These are phyloP conservation scores for Blastomyces emzantsi DNA, from an alignment of 2,329 filamentous ascomycete genomes.

Conservation along the genomic window DNA sequence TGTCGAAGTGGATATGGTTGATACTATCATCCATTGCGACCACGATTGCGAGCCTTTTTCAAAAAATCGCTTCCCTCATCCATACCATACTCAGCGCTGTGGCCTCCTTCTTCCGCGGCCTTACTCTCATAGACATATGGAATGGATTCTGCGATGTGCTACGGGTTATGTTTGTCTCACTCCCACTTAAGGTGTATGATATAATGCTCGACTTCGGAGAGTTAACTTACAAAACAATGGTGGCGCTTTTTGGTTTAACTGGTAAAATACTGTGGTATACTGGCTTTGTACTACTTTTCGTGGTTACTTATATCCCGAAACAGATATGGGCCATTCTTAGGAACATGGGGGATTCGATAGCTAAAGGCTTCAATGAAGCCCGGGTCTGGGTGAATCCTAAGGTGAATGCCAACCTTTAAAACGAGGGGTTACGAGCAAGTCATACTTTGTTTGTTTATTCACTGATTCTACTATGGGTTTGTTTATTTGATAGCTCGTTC, in stretches of 20 bases:
- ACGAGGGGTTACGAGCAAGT: not conserved
- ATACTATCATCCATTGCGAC: not conserved
- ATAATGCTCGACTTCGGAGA: not conserved
- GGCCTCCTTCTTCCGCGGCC: conserved; percentile 6
- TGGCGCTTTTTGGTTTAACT: not conserved
- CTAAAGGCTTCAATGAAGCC: not conserved
- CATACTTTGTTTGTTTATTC: not conserved
- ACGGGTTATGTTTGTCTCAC: not conserved
- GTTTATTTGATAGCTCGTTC: not conserved
- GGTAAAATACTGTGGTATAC: conserved; percentile 7
- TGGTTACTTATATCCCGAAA: conserved; percentile 1
- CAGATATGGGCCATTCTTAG: conserved; percentile 1
- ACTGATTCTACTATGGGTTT: too few relatives aligned
- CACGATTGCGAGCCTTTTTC: not conserved
- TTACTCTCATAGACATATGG: conserved; percentile 6
- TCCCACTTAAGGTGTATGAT: conserved; percentile 4
- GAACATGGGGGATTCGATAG: conserved; percentile 3
- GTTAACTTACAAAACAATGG: not conserved
- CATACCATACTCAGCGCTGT: conserved; percentile 5
- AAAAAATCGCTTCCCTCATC: not conserved
- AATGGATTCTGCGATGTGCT: conserved; percentile 7
- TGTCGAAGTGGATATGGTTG: conserved; percentile 2
- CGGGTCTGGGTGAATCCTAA: conserved; percentile 8
- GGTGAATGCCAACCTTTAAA: not conserved
- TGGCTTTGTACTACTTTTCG: not conserved